phyloP scores from a whole-genome alignment of 495 filamentous ascomycete species.

The Penicillium verhagenii region DNA sequence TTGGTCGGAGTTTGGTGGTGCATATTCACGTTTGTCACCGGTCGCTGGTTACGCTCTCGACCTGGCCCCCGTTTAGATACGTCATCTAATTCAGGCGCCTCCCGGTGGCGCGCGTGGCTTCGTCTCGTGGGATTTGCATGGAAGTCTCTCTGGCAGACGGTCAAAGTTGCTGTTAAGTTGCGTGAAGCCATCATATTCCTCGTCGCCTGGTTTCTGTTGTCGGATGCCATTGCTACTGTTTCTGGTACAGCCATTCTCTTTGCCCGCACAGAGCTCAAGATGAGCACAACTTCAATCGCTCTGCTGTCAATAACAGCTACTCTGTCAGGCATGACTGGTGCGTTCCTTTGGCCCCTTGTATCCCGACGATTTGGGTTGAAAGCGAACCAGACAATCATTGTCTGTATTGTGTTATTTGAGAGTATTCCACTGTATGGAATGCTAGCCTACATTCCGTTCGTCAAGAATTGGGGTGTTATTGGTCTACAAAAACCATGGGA shows the following conservation, averaged over 20 bases:
- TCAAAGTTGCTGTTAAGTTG: constrained; percentile 70
- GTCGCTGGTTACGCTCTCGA: constrained; percentile 78
- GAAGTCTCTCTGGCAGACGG: constrained; percentile 73
- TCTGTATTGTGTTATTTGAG: constrained; percentile 80
- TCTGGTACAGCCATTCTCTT: constrained; percentile 90
- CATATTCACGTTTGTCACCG: constrained; percentile 73
- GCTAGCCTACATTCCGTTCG: constrained; percentile 75
- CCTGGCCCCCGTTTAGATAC: constrained; percentile 70
- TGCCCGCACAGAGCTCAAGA: constrained; percentile 80
- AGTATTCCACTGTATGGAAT: constrained; percentile 85
- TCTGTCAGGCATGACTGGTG: constrained; percentile 72
- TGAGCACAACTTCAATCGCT: constrained; percentile 72
- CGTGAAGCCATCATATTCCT: constrained; percentile 82
- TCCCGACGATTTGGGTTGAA: constrained; percentile 59
- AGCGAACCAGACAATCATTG: constrained; percentile 77
- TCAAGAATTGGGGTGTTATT: constrained; percentile 68
- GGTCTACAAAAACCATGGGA: constrained; percentile 88
- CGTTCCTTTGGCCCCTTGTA: constrained; percentile 77
- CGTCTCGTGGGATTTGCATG: constrained; percentile 72
- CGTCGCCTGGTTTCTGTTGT: constrained; percentile 83
- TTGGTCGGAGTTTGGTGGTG: constrained; percentile 89
- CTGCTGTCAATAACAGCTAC: constrained; percentile 84
- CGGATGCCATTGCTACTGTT: constrained; percentile 85
- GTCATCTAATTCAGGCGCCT: constrained; percentile 10
- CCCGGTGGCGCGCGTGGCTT: constrained; percentile 34